Conservation (phyloP, 768 basidiomycete species). For the Rhizopogon vesiculosus region DNA sequence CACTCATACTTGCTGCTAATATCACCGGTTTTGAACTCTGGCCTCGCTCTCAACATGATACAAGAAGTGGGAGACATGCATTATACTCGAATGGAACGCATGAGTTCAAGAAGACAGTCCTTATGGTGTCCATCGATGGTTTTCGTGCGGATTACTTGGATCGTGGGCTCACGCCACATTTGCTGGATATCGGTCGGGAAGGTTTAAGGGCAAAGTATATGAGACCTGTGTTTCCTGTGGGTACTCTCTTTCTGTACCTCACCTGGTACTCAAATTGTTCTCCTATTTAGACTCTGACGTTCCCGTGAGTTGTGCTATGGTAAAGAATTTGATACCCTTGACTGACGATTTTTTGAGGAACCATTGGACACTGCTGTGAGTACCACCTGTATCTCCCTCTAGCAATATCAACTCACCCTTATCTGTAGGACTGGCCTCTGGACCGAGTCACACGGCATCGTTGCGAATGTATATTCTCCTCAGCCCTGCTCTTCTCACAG, state of each 20-base stretch:
- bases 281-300: constrained; percentile 67
- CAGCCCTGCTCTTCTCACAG: not conserved
- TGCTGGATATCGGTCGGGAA: constrained; percentile 73
- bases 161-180: constrained; percentile 77
- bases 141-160: constrained; percentile 85
- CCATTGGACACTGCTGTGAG: constrained; percentile 85
- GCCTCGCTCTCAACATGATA: not conserved
- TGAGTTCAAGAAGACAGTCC: constrained; percentile 71
- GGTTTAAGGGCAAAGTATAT: constrained; percentile 84
- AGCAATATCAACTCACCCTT: not conserved
- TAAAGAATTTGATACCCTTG: not conserved
- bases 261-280: constrained; percentile 5
- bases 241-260: constrained; percentile 17
- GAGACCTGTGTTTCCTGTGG: constrained; percentile 80
- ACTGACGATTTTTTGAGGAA: constrained; percentile 47
- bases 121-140: constrained; percentile 87
- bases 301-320: constrained; percentile 57
- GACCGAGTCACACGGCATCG: constrained; percentile 87
- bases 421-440: constrained; percentile 78
- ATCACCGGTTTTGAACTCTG: not conserved
- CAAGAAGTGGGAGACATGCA: constrained; percentile 13
- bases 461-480: constrained; percentile 64
- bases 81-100: constrained; percentile 79
- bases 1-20: constrained; percentile 11
- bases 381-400: not conserved